Base-by-base conservation (phyloP, 257 asterid genomes). In the Solanum rostratum region DNA sequence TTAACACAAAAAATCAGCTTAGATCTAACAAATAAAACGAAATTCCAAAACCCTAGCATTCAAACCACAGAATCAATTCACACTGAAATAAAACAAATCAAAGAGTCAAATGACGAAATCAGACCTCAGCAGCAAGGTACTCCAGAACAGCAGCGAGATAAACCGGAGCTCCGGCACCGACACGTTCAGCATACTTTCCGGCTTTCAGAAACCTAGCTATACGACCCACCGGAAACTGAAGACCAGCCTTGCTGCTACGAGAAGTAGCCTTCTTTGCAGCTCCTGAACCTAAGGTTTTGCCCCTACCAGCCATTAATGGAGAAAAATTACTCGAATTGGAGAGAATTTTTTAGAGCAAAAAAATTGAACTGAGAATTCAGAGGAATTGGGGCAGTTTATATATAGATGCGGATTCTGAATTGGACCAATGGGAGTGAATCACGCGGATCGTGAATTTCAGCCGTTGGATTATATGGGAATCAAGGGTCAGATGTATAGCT, bases 91-190 rank as follows among this genome's bases (percentile, higher is more conserved):
- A 59, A 2, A 59, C 33, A 10, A 49, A 60, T 60, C 4, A 60
- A 60, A 60, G 29, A 4, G 0, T 13, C 37, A 12, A 62, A 11
- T 29, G 29, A 24, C 37, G 4, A 24, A 60, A 60, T 1, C 22
- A 60, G 4, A 60, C 86, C 81, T 84, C 86, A 18, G 86, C 86
- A 3, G 86, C 86, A 39, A 84, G 86, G 57, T 84, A 84, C 14
- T 84, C 86, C 9, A 84, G 74, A 10, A 84, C 86, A 37, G 86
- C 86, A 63, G 86, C 83, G 13, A 73, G 86, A 3, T 84, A 84
- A 15, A 84, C 86, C 41, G 86, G 86, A 55, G 86, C 86, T 3
- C 86, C 86, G 14, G 86, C 86, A n/a, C 86, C 86, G 11, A 84
- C 86, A 16, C 86, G 86, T 5, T 84, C 83, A 12, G 86, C 86